phyloP scores from a whole-genome alignment of 2,329 filamentous ascomycete genomes.

The Sordariomycetes sp. region DNA sequence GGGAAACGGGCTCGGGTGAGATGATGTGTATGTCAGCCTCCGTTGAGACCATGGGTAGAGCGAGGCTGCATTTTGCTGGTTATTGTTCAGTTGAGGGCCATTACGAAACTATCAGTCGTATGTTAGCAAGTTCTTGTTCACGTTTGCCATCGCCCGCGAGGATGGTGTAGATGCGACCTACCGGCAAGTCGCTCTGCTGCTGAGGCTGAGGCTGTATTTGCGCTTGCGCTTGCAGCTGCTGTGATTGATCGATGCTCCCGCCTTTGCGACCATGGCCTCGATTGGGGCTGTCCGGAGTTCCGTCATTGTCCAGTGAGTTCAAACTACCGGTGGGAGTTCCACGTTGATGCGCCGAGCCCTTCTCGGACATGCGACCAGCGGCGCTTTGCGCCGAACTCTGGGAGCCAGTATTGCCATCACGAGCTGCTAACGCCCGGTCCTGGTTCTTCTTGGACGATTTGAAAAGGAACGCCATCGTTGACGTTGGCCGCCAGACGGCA shows the following conservation, averaged over 20 bases:
- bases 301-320: constrained; percentile 58
- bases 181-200: constrained; percentile 23
- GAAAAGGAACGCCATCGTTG: constrained; percentile 71
- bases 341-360: constrained; percentile 39
- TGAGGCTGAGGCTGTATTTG: constrained; percentile 14
- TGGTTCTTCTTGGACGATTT: constrained; percentile 75
- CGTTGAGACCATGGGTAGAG: constrained; percentile 96
- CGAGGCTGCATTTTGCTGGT: too few species aligned
- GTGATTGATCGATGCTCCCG: constrained; percentile 40
- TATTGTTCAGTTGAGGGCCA: constrained; percentile 49
- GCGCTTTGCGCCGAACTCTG: constrained; percentile 40
- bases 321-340: constrained; percentile 71
- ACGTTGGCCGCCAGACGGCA: constrained; percentile 28
- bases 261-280: constrained; percentile 49
- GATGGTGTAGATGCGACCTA: constrained; percentile 18
- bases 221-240: constrained; percentile 19
- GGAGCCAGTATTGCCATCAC: constrained; percentile 40
- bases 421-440: constrained; percentile 47
- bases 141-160: too few species aligned
- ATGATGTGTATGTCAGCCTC: constrained; percentile 74
- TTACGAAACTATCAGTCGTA: constrained; percentile 43
- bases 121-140: neutral
- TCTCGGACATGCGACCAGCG: constrained; percentile 45
- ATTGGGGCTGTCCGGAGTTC: constrained; percentile 53
- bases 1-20: constrained; percentile 80